Base-by-base conservation (phyloP, 768 basidiomycete genomes). In the Boletus speciosus region DNA sequence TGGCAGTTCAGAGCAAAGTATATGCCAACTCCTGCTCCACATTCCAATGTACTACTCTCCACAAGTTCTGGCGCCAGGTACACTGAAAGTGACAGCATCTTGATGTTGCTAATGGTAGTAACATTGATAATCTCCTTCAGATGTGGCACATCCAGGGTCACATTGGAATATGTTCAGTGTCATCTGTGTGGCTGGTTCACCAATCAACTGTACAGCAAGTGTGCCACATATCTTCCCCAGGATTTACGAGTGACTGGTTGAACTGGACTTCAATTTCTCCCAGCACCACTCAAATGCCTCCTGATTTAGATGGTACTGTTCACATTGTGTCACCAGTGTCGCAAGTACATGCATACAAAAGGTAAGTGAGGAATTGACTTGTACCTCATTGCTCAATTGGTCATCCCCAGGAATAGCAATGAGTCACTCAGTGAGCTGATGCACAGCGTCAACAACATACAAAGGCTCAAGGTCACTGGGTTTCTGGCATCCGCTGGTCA, bases 151-250 rank as follows among this genome's bases (percentile, higher is more conserved):
- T 96, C 97, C 55, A 98, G 91, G 0, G 97, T 99, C 46, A 99
- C 97, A 73, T 97, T 98, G 97, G 90, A 98, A 99, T 0, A 95
- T 98, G 72, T 99, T 99, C 54, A 99, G 73, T 5, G 97, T 98
- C 97, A 99, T 98, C 74, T 99, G 97, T 0, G 97, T 99, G 5
- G 97, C 97, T 0, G 97, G 97, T 77, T 98, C 97, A 71, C 97
- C 97, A 60, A 98, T 99, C 0, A 96, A 98, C 74, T 99, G 97
- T 1, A 96, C 97, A 36, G 96, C 89, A 19, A 98, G 82, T 0
- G 94, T 97, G 41, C 97, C 97, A 60, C 97, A 98, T 96, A 99
- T 99, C 74, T 98, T 98, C 97, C 40, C 96, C 95, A 0, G 97
- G 92, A 63, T 97, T 89, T 9, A 83, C 93, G 2, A 96, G 63